Base-by-base conservation (phyloP, 2,329 filamentous ascomycete species). In the Penicillium sp. region DNA sequence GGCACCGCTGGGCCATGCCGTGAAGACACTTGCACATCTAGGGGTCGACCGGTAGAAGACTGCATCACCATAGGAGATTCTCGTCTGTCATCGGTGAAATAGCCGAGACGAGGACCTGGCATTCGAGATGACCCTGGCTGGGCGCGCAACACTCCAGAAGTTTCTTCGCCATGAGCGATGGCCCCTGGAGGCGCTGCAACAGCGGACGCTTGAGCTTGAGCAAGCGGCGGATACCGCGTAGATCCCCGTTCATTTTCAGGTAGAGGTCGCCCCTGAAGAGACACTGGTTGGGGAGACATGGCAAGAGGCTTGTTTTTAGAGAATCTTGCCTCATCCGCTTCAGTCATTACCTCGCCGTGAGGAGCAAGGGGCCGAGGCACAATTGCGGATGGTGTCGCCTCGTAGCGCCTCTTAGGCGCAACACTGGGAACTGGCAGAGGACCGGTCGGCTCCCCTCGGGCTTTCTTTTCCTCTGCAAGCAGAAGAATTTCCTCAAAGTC, bases 401-500 rank as follows among this genome's bases (percentile, higher is more conserved):
- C 69, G 41, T 72, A 69, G n/a, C 68, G 66, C 37, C 70, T 61
- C 52, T 72, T 73, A 11, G 66, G 58, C n/a, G 61, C 56, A 35
- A 64, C 60, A 37, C 59, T 68, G 15, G 66, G 68, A 13, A 61
- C 55, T 13, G 70, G 70, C 35, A 69, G 57, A 17, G 61, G 62
- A 12, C 62, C 66, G 20, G 65, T 64, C n/a, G 60, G 55, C 45
- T 71, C 66, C 12, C 69, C 69, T 28, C 65, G 60, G 26, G 60
- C 48, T 39, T 68, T 70, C 52, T 65, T 69, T 12, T 59, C 58
- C 43, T 73, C 70, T 4, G 69, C 66, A 11, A 60, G 50, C n/a
- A 57, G 45, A 28, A 66, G 62, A 16, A 64, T 56, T 20, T 67
- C 59, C 37, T 71, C 69, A 33, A 72, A 62, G 14, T 69, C 66